phyloP scores from a whole-genome alignment of 1,139 yeast genomes.

The Geotrichum cucujoidarum region DNA sequence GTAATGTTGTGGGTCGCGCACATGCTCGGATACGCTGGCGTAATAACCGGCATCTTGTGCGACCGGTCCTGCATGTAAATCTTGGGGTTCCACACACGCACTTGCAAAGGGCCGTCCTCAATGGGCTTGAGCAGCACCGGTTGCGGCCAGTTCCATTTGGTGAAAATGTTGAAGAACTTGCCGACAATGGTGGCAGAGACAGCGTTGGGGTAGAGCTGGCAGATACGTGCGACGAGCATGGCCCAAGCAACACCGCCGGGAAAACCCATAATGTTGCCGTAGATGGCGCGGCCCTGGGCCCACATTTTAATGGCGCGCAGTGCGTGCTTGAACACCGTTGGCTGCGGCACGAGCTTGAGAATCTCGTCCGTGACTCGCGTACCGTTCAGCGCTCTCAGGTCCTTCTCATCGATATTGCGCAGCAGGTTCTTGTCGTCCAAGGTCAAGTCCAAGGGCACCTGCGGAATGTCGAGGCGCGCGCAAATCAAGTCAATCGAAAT shows the following conservation, averaged over 20 bases:
- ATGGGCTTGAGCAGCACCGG: conserved; percentile 88
- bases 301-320: conserved; percentile 87
- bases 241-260: conserved; percentile 99
- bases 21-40: conserved; percentile 99
- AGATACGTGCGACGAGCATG: conserved; percentile 92
- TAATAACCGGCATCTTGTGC: conserved; percentile 97
- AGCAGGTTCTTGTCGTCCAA: conserved; percentile 79
- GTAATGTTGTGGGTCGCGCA: conserved; percentile 97
- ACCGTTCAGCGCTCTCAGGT: conserved; percentile 84
- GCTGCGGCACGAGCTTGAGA: conserved; percentile 80
- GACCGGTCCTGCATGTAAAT: conserved; percentile 80
- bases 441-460: conserved; percentile 68
- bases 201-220: conserved; percentile 94
- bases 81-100: conserved; percentile 94
- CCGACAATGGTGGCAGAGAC: conserved; percentile 86
- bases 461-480: conserved; percentile 75
- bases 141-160: conserved; percentile 98
- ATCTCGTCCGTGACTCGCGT: conserved; percentile 97
- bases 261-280: conserved; percentile 91
- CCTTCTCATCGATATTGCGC: conserved; percentile 83
- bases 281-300: conserved; percentile 94
- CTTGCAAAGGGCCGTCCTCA: conserved; percentile 96
- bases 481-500: conserved; percentile 85
- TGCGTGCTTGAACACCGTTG: conserved; percentile 88
- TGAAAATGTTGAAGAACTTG: conserved; percentile 77